phyloP scores from a whole-genome alignment of 2,329 filamentous ascomycete species.

The Arthrobotrys conoides region DNA sequence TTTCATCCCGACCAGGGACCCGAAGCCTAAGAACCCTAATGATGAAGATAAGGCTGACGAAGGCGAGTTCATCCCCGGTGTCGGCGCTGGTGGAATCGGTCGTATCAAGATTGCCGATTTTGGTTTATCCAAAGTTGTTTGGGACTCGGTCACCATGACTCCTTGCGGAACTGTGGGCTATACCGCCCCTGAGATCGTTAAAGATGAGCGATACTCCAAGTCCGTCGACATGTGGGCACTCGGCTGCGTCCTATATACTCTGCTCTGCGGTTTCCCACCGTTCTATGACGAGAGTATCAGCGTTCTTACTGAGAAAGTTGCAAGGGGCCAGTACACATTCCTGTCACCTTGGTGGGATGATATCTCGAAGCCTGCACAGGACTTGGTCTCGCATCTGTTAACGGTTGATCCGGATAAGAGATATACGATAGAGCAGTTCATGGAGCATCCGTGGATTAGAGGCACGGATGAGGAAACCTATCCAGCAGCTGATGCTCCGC shows the following conservation, averaged over 20 bases:
- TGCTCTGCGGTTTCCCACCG: constrained; percentile 96
- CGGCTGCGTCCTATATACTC: constrained; percentile 94
- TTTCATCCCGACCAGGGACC: constrained; percentile 82
- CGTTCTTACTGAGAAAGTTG: constrained; percentile 96
- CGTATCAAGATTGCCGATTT: constrained; percentile 98
- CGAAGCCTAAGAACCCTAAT: constrained; percentile 84
- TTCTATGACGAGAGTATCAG: constrained; percentile 99
- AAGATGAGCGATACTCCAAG: constrained; percentile 98
- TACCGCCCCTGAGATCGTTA: constrained; percentile 97
- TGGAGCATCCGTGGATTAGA: constrained; percentile 94
- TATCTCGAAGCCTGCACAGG: constrained; percentile 93
- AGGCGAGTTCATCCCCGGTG: constrained; percentile 86
- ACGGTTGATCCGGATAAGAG: constrained; percentile 96
- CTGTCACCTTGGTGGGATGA: constrained; percentile 99
- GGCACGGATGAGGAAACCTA: constrained; percentile 78
- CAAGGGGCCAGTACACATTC: constrained; percentile 96
- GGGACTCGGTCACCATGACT: constrained; percentile 98
- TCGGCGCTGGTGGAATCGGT: constrained; percentile 91
- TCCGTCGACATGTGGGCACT: constrained; percentile 99
- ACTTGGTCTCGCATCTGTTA: constrained; percentile 91
- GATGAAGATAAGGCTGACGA: constrained; percentile 98
- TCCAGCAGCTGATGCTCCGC: constrained; percentile 78
- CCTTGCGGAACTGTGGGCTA: constrained; percentile 99
- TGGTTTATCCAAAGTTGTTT: constrained; percentile 96
- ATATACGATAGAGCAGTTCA: constrained; percentile 92